phyloP scores from a whole-genome alignment of 225 moss, liverwort and hornwort genomes.

The Marchantia polymorpha region DNA sequence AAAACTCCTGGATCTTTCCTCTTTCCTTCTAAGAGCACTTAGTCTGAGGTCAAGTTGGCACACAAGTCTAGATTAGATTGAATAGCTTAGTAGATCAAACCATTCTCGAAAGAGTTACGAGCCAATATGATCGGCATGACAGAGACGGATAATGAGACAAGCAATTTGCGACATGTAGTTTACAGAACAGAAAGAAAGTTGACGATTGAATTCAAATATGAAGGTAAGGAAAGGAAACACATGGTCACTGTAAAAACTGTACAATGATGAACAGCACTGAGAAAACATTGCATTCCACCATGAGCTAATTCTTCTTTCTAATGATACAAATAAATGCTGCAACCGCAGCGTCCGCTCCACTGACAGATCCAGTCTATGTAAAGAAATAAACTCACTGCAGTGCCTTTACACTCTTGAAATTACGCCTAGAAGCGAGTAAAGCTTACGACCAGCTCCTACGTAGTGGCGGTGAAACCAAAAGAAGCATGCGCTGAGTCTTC shows the following conservation, averaged over 20 bases:
- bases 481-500: neutral
- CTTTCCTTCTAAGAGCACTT: too few relatives aligned
- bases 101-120: too few relatives aligned
- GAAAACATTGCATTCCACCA: neutral
- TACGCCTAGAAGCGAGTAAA: neutral
- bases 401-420: neutral
- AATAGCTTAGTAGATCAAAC: too few relatives aligned
- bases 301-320: neutral
- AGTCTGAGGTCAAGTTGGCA: too few relatives aligned
- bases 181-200: neutral
- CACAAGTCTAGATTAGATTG: too few relatives aligned
- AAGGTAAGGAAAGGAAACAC: neutral
- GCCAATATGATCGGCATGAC: too few relatives aligned
- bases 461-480: neutral
- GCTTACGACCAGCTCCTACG: neutral
- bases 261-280: neutral
- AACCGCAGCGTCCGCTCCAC: slow-evolving; percentile 3
- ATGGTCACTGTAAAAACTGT: neutral
- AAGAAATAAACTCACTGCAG: slow-evolving; percentile 3
- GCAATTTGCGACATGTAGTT: too few relatives aligned
- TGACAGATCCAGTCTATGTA: neutral
- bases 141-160: too few relatives aligned
- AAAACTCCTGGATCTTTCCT: too few relatives aligned
- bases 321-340: slow-evolving; percentile 3
- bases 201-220: neutral